Evolutionary conservation across 202 grass and related monocot species (phyloP).

Genomic region (Cymbopogon flexuosus): DNA sequence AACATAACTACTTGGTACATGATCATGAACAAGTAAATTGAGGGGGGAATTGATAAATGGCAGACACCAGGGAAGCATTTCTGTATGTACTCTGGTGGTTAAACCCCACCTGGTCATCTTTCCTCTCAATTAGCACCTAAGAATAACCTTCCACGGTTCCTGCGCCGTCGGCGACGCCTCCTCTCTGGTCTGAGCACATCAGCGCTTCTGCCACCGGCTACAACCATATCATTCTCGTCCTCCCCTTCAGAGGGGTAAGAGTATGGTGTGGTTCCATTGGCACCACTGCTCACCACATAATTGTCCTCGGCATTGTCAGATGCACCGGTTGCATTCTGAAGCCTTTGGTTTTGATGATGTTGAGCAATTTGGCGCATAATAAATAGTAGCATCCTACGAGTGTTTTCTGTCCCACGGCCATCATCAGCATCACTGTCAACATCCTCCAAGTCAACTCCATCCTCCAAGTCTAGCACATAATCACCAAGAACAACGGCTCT

Average conservation of each 20-base stretch:
- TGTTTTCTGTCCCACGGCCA: constrained; percentile 34
- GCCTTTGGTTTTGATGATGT: constrained; percentile 52
- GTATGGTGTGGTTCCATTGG: constrained; percentile 40
- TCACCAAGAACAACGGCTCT: constrained; percentile 79
- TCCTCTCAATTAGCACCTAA: constrained; percentile 45
- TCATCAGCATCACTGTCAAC: constrained; percentile 37
- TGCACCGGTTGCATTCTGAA: constrained; percentile 30
- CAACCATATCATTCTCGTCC: constrained; percentile 40
- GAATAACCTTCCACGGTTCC: constrained; percentile 64
- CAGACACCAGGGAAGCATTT: constrained; percentile 36
- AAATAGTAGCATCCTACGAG: constrained; percentile 51
- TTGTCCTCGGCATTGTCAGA: constrained; percentile 38
- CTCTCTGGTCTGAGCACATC: constrained; percentile 49
- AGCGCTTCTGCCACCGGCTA: constrained; percentile 19
- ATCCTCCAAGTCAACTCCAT: constrained; percentile 58
- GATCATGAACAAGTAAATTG: constrained; percentile 52
- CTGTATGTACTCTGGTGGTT: constrained; percentile 32
- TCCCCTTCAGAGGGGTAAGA: constrained; percentile 44
- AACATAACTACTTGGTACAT: constrained; percentile 49
- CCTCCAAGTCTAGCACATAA: constrained; percentile 86
- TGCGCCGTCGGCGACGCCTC: constrained; percentile 42
- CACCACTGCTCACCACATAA: constrained; percentile 33
- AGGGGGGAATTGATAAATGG: constrained; percentile 44
- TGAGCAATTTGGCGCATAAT: constrained; percentile 58
- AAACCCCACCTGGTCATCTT: not conserved